Base-by-base conservation (phyloP, 352 stramenopile species). In the Hyaloperonospora brassicae region DNA sequence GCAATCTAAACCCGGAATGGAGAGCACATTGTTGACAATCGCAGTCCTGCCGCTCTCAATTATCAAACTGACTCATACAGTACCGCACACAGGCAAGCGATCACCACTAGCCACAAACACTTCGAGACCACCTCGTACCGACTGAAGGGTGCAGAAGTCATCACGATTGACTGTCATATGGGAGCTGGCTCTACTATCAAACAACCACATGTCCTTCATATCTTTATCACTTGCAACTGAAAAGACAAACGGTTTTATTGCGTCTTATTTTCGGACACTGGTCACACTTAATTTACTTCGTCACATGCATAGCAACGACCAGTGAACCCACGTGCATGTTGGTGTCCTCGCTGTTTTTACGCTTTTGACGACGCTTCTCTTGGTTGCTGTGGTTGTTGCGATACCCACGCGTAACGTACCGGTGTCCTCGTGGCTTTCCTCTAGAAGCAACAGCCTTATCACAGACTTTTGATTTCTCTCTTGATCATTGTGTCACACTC, bases 401-500 rank as follows among this genome's bases (percentile, higher is more conserved):
- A 42, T 21, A 10, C 11, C 36, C 36, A 42, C 36, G 36, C 14
- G 14, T 21, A 42, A 3, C 36, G 14, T 42, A 4, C 10, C 9
- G 14, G 36, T 10, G 14, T 31, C 36, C 36, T 42, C 10, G 36
- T 42, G 36, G 36, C 36, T 21, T 4, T 21, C 36, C 36, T 42
- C 36, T 14, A 3, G 36, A 42, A 14, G 39, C 24, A 46, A 42
- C 14, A 9, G 40, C 46, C 14, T 59, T 39, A 64, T 23, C 7
- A 47, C 50, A 5, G 5, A 12, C 30, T 64, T 41, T 40, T 50
- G 4, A 47, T 56, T 22, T 64, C 36, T 42, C 47, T 4, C 42
- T 55, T 47, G 23, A 53, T 30, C 1, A 68, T 17, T 6, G 36
- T 57, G 1, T 56, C 30, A 11, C 25, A 64, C 17, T 63, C 55